Conservation (phyloP, 345 rosid species). For the Ricinus communis region DNA sequence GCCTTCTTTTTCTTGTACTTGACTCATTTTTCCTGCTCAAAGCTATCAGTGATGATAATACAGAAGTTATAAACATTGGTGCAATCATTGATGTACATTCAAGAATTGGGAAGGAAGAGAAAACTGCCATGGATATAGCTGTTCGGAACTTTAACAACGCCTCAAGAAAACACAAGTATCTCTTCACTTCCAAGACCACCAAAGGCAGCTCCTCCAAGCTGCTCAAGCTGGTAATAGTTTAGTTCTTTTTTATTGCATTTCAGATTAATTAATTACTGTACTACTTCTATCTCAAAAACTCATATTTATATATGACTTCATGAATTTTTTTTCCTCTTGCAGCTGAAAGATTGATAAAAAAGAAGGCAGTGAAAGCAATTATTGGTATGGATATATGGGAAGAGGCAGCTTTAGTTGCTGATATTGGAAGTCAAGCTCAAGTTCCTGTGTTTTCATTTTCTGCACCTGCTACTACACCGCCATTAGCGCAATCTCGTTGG, state of each 20-base stretch:
- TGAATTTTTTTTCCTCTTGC: background rate
- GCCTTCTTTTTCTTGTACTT: slow-evolving; percentile 12
- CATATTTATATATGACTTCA: too few species aligned
- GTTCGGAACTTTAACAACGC: slow-evolving; percentile 27
- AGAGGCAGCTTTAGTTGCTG: slow-evolving; percentile 45
- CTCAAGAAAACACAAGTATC: slow-evolving; percentile 27
- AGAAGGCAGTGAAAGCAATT: slow-evolving; percentile 37
- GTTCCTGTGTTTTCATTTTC: slow-evolving; percentile 47
- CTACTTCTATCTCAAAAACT: too few species aligned
- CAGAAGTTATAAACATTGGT: slow-evolving; percentile 33
- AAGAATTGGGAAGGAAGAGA: slow-evolving; percentile 39
- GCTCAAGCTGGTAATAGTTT: slow-evolving; percentile 34
- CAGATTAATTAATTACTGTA: too few species aligned
- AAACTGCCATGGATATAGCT: slow-evolving; percentile 44
- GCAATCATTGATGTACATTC: slow-evolving; percentile 41
- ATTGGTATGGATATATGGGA: slow-evolving; percentile 52
- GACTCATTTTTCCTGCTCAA: slow-evolving; percentile 5
- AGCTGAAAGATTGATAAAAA: slow-evolving; percentile 43
- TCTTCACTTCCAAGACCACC: slow-evolving; percentile 30
- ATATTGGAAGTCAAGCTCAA: slow-evolving; percentile 31
- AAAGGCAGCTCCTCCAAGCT: slow-evolving; percentile 29
- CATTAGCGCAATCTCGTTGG: slow-evolving; percentile 32
- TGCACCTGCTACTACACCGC: slow-evolving; percentile 28
- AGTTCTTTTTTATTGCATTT: background rate
- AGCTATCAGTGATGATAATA: background rate